These are phyloP conservation scores for Blastomyces emzantsi DNA, from an alignment of 2,329 filamentous ascomycete genomes.

Conservation along the genomic window DNA sequence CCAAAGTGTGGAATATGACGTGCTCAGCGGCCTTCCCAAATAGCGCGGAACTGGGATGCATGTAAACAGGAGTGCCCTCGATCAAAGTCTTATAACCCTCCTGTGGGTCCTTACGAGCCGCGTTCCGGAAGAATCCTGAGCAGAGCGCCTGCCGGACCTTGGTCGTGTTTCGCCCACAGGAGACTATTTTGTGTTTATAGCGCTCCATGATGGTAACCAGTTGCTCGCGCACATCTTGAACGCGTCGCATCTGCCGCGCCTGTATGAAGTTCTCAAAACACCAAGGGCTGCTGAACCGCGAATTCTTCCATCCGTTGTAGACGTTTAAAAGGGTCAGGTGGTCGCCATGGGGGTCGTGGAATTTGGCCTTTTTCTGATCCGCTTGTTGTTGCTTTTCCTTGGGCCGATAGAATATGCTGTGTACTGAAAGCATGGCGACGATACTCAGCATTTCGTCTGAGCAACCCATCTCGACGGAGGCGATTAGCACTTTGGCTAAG, in stretches of 20 bases:
- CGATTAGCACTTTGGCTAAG: conserved; percentile 82
- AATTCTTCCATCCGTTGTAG: conserved; percentile 92
- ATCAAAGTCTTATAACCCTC: conserved; percentile 98
- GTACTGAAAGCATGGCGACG: conserved; percentile 84
- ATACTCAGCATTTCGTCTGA: conserved; percentile 92
- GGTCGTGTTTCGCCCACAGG: conserved; percentile 78
- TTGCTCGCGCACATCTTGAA: conserved; percentile 87
- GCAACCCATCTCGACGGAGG: conserved; percentile 76
- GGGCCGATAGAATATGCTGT: conserved; percentile 84
- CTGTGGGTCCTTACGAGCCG: conserved; percentile 86
- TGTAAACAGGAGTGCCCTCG: conserved; percentile 87
- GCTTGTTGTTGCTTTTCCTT: conserved; percentile 96
- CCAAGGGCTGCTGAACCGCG: conserved; percentile 75
- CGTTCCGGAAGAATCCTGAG: conserved; percentile 90
- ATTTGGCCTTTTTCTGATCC: conserved; percentile 95
- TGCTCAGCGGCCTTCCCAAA: conserved; percentile 96
- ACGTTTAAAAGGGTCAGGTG: conserved; percentile 93
- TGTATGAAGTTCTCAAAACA: conserved; percentile 98
- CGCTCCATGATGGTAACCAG: conserved; percentile 89
- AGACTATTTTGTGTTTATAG: conserved; percentile 71
- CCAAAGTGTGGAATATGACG: conserved; percentile 71
- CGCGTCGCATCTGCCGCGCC: conserved; percentile 75
- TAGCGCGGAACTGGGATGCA: conserved; percentile 83
- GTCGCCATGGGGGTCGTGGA: conserved; percentile 90
- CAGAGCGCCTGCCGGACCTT: conserved; percentile 85